Percentiles rank a stretch among this genome's conserved stretches.
Conservation (phyloP, 2,329 filamentous ascomycete species). For the Penicillium sp. region DNA sequence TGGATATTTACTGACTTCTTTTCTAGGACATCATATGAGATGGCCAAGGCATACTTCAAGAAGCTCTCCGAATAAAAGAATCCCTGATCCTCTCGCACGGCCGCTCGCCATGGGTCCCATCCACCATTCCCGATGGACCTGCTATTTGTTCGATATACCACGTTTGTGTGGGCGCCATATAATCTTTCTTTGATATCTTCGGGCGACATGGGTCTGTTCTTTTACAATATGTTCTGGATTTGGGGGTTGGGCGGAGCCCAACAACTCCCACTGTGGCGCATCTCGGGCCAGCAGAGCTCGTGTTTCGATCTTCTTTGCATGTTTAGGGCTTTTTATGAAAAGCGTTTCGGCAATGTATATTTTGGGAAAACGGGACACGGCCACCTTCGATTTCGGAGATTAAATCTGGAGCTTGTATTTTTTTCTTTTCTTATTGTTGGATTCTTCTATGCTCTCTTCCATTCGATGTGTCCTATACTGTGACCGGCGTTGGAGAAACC, state of each 20-base stretch:
- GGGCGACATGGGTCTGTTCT: conserved; percentile 12
- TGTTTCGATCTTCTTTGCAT: conserved; percentile 20
- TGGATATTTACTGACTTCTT: conserved; percentile 7
- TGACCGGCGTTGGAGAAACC: conserved; percentile 21
- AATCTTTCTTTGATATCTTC: conserved; percentile 14
- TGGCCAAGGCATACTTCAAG: conserved; percentile 68
- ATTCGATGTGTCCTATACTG: conserved; percentile 16
- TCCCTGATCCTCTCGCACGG: background rate
- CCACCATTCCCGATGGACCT: conserved; percentile 1
- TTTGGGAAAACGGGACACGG: conserved; percentile 10
- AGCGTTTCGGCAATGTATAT: conserved; percentile 27
- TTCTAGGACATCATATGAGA: conserved; percentile 63
- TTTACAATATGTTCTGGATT: conserved; percentile 9
- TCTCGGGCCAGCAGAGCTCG: conserved; percentile 6
- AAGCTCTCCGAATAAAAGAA: conserved; percentile 30
- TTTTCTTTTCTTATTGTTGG: conserved; percentile 5
- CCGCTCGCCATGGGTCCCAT: conserved; percentile 8
- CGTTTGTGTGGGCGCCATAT: conserved; percentile 9
- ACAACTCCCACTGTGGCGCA: conserved; percentile 6
- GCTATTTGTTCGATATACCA: conserved; percentile 14
- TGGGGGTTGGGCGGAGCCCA: conserved; percentile 13
- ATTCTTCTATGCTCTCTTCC: conserved; percentile 9
- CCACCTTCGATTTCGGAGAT: conserved; percentile 13
- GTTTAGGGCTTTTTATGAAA: conserved; percentile 17
- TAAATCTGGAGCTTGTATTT: conserved; percentile 6